Percentiles rank a stretch among this genome's conserved stretches.
Conservation (phyloP, 306 rosid genomes). For the Fragaria iinumae region DNA sequence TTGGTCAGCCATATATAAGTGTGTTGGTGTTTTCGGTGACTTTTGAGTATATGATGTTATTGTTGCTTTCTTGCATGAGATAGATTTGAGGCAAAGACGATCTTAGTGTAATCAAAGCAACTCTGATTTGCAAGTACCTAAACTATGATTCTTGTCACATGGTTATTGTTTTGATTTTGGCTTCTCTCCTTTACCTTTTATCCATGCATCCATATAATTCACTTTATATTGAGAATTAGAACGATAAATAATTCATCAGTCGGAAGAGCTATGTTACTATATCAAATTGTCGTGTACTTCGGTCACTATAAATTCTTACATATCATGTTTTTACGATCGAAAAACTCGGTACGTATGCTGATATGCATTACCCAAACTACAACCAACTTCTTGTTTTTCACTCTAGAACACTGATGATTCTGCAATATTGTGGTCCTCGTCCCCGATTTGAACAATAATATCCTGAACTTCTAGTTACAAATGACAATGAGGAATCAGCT, state of each 20-base stretch:
- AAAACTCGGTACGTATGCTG: too few relatives aligned
- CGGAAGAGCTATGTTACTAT: neutral
- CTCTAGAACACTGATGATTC: neutral
- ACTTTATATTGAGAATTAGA: neutral
- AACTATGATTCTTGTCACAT: conserved; percentile 3
- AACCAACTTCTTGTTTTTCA: neutral
- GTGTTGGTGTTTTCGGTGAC: neutral
- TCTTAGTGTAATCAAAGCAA: neutral
- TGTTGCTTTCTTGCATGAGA: conserved; percentile 12
- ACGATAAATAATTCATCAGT: neutral
- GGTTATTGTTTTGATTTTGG: neutral
- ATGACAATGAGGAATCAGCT: conserved; percentile 9
- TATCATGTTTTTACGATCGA: too few relatives aligned
- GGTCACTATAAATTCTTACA: too few relatives aligned
- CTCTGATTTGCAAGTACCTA: conserved; percentile 4
- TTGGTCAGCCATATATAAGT: conserved; percentile 18
- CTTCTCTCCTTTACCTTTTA: neutral
- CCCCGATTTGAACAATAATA: conserved; percentile 9
- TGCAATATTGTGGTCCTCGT: conserved; percentile 21
- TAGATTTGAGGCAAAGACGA: conserved; percentile 6
- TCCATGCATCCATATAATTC: too few relatives aligned
- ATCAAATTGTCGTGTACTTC: too few relatives aligned
- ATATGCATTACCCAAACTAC: too few relatives aligned
- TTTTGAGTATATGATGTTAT: neutral
- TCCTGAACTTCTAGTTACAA: conserved; percentile 10